A percentile compares a stretch with the other conserved stretches of the same genome.
phyloP scores from a whole-genome alignment of 176 grass and related monocot genomes.

The Zea luxurians region DNA sequence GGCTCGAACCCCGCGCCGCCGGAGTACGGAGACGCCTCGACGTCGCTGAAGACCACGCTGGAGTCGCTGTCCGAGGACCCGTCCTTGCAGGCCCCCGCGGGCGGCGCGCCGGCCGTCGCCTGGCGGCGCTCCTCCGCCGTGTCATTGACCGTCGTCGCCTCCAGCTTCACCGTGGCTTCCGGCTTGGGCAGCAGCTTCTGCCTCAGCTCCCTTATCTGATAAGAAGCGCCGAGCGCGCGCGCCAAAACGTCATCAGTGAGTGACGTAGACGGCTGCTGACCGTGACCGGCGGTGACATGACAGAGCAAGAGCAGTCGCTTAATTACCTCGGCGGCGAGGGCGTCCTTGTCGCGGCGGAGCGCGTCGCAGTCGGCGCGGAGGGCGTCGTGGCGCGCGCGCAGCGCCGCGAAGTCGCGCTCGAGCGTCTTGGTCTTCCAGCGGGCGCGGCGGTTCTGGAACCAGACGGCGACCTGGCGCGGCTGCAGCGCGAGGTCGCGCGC shows the following conservation, averaged over 20 bases:
- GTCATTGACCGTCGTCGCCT: slow-evolving; percentile 20
- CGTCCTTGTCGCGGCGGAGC: slow-evolving; percentile 71
- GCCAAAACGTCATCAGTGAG: background rate
- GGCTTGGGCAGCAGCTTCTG: slow-evolving; percentile 38
- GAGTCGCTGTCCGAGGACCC: slow-evolving; percentile 83
- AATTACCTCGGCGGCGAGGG: slow-evolving; percentile 52
- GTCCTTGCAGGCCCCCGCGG: slow-evolving; percentile 52
- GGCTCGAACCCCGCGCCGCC: slow-evolving; percentile 29
- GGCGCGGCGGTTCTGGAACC: slow-evolving; percentile 98
- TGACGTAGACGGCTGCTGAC: background rate
- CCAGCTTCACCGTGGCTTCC: slow-evolving; percentile 16
- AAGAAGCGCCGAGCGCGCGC: too few species aligned
- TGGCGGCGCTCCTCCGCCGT: slow-evolving; percentile 17
- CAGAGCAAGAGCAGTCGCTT: too few species aligned
- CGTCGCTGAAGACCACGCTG: slow-evolving; percentile 70
- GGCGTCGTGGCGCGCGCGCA: slow-evolving; percentile 64
- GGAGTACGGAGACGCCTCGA: slow-evolving; percentile 49
- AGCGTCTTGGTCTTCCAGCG: slow-evolving; percentile 93
- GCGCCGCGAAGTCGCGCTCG: slow-evolving; percentile 74
- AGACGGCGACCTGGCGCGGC: slow-evolving; percentile 89
- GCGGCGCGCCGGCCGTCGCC: background rate
- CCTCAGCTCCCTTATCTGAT: slow-evolving; percentile 55
- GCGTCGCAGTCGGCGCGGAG: slow-evolving; percentile 75
- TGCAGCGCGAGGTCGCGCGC: slow-evolving; percentile 80
- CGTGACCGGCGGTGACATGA: background rate